A percentile compares a stretch with the other conserved stretches of the same genome.
Conservation (phyloP, 1,139 yeast genomes). For the Sugiyamaella grinbergsii region DNA sequence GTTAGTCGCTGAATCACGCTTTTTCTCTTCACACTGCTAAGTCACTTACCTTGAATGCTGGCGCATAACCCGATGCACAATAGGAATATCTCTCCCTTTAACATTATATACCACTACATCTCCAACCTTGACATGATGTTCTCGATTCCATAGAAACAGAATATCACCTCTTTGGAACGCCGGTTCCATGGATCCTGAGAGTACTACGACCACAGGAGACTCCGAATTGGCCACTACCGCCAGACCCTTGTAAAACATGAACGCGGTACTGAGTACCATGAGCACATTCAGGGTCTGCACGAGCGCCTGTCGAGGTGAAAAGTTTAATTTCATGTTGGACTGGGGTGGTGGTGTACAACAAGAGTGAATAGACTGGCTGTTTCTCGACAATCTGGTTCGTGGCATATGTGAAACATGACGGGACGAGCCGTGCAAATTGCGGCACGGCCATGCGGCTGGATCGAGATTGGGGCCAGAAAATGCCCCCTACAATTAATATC, state of each 20-base stretch:
- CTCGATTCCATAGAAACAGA: conserved; percentile 86
- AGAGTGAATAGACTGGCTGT: background rate
- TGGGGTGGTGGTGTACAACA: background rate
- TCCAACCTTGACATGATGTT: conserved; percentile 70
- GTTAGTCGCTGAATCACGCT: too few relatives aligned
- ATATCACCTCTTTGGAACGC: conserved; percentile 99
- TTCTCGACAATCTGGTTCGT: background rate
- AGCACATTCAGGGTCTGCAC: conserved; percentile 68
- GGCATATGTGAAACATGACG: background rate
- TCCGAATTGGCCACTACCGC: conserved; percentile 78
- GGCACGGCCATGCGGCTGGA: background rate
- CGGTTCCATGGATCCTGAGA: conserved; percentile 99
- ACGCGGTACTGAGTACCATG: conserved; percentile 83
- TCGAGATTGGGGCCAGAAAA: background rate
- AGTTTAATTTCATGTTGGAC: conserved; percentile 22
- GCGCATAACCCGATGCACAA: conserved; percentile 91
- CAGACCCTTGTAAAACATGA: conserved; percentile 86
- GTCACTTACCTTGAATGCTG: conserved; percentile 58
- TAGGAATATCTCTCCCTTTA: conserved; percentile 79
- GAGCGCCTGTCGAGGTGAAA: conserved; percentile 40
- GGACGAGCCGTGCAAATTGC: background rate
- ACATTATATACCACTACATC: conserved; percentile 95
- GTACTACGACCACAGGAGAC: conserved; percentile 94
- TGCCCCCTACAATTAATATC: background rate
- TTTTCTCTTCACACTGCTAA: too few relatives aligned